Percentiles rank a stretch among this genome's conserved stretches.
These are phyloP conservation scores for Phytophthora tentaculata DNA, from an alignment of 352 stramenopile species.

Conservation along the genomic window DNA sequence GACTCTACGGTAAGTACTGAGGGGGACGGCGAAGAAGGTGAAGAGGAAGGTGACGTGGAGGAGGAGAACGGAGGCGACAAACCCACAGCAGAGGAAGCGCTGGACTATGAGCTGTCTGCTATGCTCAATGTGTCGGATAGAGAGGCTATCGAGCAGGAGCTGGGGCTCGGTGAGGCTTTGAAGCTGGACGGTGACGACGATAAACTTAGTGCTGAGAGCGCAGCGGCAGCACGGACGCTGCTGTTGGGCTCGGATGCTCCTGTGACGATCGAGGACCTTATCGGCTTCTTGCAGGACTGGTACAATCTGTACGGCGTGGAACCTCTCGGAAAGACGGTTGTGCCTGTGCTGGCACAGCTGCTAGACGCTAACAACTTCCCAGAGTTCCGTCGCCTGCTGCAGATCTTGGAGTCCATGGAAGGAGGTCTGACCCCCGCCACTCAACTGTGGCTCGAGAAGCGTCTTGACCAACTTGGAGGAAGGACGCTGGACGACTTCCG, in stretches of 20 bases:
- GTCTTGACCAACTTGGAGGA: constrained; percentile 49
- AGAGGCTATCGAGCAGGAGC: constrained; percentile 57
- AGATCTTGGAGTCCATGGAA: constrained; percentile 82
- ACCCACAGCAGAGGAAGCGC: constrained; percentile 10
- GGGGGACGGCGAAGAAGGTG: constrained; percentile 22
- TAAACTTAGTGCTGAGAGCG: constrained; percentile 32
- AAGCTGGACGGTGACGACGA: constrained; percentile 53
- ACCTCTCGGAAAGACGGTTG: constrained; percentile 74
- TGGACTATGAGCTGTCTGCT: constrained; percentile 41
- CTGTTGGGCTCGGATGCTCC: constrained; percentile 49
- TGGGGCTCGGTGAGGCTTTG: constrained; percentile 41
- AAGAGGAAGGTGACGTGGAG: too few species aligned
- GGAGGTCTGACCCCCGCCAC: constrained; percentile 66
- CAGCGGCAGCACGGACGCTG: constrained; percentile 19
- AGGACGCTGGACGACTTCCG: constrained; percentile 74
- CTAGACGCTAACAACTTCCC: constrained; percentile 54
- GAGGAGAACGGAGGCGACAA: not conserved
- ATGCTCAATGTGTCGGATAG: constrained; percentile 48
- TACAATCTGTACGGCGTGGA: constrained; percentile 82
- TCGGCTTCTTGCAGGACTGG: constrained; percentile 86
- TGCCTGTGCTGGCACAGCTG: constrained; percentile 70
- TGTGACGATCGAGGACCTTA: constrained; percentile 61
- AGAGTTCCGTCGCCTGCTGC: constrained; percentile 74
- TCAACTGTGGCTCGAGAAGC: constrained; percentile 77
- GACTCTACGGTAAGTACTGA: not conserved